These are phyloP conservation scores for Phytopythium montanum DNA, from an alignment of 352 stramenopile species.

Conservation along the genomic window DNA sequence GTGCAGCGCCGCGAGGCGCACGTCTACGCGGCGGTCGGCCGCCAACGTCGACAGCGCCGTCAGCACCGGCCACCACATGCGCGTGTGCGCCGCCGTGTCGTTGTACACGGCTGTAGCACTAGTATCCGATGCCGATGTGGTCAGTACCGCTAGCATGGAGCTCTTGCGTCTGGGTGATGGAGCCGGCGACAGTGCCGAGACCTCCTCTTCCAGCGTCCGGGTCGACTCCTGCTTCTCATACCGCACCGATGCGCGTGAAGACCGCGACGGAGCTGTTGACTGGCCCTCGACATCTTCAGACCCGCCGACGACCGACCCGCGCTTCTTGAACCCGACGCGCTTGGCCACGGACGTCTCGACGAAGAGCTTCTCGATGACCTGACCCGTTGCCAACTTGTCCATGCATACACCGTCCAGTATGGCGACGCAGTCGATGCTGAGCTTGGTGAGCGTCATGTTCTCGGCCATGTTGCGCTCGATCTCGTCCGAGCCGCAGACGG, in stretches of 20 bases:
- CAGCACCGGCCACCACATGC: constrained; percentile 95
- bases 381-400: constrained; percentile 62
- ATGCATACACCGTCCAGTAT: constrained; percentile 68
- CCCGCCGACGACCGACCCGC: constrained; percentile 16
- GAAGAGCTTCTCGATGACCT: constrained; percentile 69
- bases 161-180: constrained; percentile 27
- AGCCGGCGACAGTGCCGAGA: constrained; percentile 39
- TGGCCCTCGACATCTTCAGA: constrained; percentile 8
- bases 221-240: constrained; percentile 71
- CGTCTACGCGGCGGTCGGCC: constrained; percentile 86
- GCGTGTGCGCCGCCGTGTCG: constrained; percentile 63
- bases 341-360: constrained; percentile 32
- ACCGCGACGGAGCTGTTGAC: not conserved
- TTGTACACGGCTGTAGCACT: constrained; percentile 42
- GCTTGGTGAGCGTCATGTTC: constrained; percentile 51
- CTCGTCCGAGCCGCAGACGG: constrained; percentile 68
- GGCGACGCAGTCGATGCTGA: constrained; percentile 67
- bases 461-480: constrained; percentile 47
- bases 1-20: constrained; percentile 75
- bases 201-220: constrained; percentile 54
- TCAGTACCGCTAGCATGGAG: constrained; percentile 20
- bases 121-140: constrained; percentile 9
- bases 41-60: constrained; percentile 94
- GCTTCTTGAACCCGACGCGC: constrained; percentile 54
- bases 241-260: constrained; percentile 27